phyloP scores from a whole-genome alignment of 257 asterid species.

The Cruciata laevipes region DNA sequence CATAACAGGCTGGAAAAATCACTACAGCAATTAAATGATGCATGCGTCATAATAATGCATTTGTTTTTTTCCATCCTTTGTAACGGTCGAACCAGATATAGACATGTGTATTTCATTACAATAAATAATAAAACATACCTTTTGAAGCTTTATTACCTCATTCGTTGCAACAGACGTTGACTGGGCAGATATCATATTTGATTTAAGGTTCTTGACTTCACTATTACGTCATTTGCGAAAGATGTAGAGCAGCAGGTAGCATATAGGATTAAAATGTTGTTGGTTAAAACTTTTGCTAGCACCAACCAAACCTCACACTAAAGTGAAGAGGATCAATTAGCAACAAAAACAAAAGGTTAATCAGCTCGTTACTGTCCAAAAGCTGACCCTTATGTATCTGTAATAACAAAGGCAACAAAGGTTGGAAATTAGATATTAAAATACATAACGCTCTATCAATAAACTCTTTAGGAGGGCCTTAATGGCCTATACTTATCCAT shows the following conservation, averaged over 20 bases:
- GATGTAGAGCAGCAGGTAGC: slow-evolving; percentile 41
- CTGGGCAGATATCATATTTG: not conserved
- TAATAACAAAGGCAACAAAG: slow-evolving; percentile 33
- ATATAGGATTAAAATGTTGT: slow-evolving; percentile 15
- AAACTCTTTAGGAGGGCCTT: slow-evolving; percentile 20
- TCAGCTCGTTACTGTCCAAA: slow-evolving; percentile 32
- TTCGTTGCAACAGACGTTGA: not conserved
- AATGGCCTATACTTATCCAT: slow-evolving; percentile 20
- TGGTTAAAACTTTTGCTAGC: slow-evolving; percentile 52
- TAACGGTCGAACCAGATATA: not conserved
- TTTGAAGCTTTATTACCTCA: slow-evolving; percentile 34
- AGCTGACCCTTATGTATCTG: slow-evolving; percentile 35
- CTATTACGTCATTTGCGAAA: slow-evolving; percentile 21
- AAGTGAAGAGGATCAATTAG: slow-evolving; percentile 49
- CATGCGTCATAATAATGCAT: not conserved
- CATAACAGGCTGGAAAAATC: not conserved
- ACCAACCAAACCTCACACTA: slow-evolving; percentile 44
- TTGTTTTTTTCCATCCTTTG: not conserved
- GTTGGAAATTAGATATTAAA: slow-evolving; percentile 25
- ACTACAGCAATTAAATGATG: not conserved
- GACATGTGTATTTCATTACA: not conserved
- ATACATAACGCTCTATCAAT: slow-evolving; percentile 18
- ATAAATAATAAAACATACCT: slow-evolving; percentile 36
- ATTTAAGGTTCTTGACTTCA: not conserved
- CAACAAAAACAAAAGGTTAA: slow-evolving; percentile 26